Conservation (phyloP, 257 asterid genomes). For the Catharanthus roseus region DNA sequence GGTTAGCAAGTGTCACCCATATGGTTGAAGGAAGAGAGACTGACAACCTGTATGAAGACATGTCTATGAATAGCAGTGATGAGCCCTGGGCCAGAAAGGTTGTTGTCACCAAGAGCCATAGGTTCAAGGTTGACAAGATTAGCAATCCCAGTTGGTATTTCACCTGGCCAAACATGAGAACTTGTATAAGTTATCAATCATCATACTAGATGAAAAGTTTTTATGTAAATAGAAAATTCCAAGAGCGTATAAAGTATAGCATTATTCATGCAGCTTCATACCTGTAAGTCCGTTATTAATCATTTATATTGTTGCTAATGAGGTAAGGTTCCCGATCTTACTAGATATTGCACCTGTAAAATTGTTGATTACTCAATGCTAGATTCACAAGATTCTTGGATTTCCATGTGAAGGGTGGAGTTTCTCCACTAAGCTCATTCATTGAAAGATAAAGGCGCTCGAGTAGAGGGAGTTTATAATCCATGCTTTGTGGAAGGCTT, state of each 20-base stretch:
- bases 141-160: constrained; percentile 25
- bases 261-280: not conserved
- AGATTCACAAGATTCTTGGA: constrained; percentile 26
- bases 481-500: not conserved
- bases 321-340: constrained; percentile 20
- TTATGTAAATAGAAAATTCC: not conserved
- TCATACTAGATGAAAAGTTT: not conserved
- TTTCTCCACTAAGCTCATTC: constrained; percentile 35
- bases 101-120: constrained; percentile 1
- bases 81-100: constrained; percentile 12
- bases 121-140: constrained; percentile 5
- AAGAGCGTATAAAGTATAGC: not conserved
- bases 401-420: constrained; percentile 27
- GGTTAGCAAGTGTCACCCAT: constrained; percentile 13
- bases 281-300: constrained; percentile 18
- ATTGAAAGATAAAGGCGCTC: constrained; percentile 16
- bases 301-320: not conserved
- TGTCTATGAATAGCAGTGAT: constrained; percentile 1
- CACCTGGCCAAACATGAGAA: constrained; percentile 12
- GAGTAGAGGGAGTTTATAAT: not conserved
- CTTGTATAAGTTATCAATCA: not conserved
- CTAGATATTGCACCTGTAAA: constrained; percentile 26
- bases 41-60: constrained; percentile 24
- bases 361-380: constrained; percentile 24
- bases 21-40: constrained; percentile 36